A percentile compares a stretch with the other conserved stretches of the same genome.
Conservation (phyloP, 2,329 filamentous ascomycete species). For the Fusarium protoensiforme region DNA sequence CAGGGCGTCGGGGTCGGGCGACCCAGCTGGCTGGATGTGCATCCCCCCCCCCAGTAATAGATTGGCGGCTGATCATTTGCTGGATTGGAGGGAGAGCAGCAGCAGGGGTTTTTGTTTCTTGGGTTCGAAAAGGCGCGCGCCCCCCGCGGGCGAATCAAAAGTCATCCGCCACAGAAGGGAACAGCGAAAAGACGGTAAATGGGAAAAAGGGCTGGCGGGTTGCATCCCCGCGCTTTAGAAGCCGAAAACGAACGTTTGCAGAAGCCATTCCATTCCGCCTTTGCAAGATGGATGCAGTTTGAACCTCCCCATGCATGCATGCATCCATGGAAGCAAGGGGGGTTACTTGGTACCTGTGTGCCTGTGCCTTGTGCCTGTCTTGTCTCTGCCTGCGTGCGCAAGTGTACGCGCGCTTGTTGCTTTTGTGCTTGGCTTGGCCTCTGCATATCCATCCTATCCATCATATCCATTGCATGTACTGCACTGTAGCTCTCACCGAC, state of each 20-base stretch:
- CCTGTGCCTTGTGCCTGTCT: neutral
- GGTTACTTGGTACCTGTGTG: constrained; percentile 19
- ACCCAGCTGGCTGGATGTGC: constrained; percentile 35
- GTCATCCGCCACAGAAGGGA: constrained; percentile 30
- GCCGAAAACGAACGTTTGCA: constrained; percentile 22
- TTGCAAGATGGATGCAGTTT: neutral
- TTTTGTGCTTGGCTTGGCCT: neutral
- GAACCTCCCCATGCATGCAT: neutral
- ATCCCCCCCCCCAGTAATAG: constrained; percentile 12
- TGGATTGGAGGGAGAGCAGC: constrained; percentile 21
- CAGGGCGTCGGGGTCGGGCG: constrained; percentile 21
- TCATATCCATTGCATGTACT: too few species aligned
- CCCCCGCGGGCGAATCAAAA: constrained; percentile 10
- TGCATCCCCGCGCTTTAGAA: constrained; percentile 29
- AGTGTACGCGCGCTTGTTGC: neutral
- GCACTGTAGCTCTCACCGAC: constrained; percentile 38
- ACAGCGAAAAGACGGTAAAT: constrained; percentile 34
- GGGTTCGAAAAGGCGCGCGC: neutral
- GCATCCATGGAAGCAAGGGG: neutral
- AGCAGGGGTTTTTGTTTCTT: constrained; percentile 32
- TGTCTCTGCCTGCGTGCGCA: constrained; percentile 3
- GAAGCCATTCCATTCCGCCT: constrained; percentile 13
- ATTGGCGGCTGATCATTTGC: constrained; percentile 41
- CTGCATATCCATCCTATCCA: constrained; percentile 20
- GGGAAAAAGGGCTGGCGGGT: neutral